Base-by-base conservation (phyloP, 306 rosid genomes). In the Begonia fuchsioides region DNA sequence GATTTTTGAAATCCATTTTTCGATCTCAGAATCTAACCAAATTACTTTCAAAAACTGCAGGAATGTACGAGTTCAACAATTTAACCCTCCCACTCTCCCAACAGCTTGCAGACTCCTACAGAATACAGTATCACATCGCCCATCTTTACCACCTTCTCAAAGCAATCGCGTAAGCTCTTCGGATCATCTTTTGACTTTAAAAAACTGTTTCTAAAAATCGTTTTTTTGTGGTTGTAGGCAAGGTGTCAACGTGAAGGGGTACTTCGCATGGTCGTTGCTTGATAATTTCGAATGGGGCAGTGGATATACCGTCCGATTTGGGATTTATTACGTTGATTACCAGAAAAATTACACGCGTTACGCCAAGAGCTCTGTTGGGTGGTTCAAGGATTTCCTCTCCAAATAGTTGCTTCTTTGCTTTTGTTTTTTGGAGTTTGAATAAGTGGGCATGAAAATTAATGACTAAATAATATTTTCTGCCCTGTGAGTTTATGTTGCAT, bases 201-300 rank as follows among this genome's bases (percentile, higher is more conserved):
- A 6, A 9, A 12, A 43, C 8, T 43, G 14, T 13, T 47, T 47
- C 6, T 15, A 47, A 15, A 13, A 47, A 47, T 47, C 16, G 10
- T 3, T 1, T 3, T 1, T 2, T 13, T 17, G 19, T 17, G 0
- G 3, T 4, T 15, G 8, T 44, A 75, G 83, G 67, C 14, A 49
- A 46, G 87, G 93, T 0, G 79, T 48, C 2, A 78, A 71, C 6
- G 87, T 82, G 9, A 70, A 60, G 10, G 87, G 87, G 0, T 78
- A 75, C 15, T 82, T 67, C 39, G 63, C 76, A 55, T 82, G 93
- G 93, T 72, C 83, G 0, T 53, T 82, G 41, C 45, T 76, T 12
- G 87, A 82, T 38, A 73, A 70, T 40, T 78, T 72, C 43, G 87
- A 82, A 59, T 82, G 93, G 93, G 15, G 14, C 0, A 49, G 19